Percentiles rank a stretch among this genome's conserved stretches.
These are phyloP conservation scores for Tephrocybe sp. DNA, from an alignment of 768 basidiomycete genomes.

Conservation along the genomic window DNA sequence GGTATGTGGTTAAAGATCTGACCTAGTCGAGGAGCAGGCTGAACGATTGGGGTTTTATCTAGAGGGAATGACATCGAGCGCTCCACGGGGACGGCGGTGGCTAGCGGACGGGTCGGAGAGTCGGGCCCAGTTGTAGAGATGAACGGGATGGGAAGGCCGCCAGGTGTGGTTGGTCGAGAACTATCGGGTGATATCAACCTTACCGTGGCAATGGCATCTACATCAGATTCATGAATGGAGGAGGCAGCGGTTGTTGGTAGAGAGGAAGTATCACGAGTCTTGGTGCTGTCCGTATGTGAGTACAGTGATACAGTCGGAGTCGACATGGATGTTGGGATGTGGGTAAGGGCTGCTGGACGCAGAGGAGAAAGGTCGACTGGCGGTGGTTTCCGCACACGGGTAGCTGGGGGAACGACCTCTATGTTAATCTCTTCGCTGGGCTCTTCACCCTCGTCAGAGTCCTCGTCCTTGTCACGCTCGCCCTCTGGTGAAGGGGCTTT, in stretches of 20 bases:
- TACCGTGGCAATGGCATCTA: slow-evolving; percentile 18
- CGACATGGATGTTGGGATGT: slow-evolving; percentile 38
- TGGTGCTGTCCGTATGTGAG: slow-evolving; percentile 24
- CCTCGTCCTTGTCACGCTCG: slow-evolving; percentile 26
- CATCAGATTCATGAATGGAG: slow-evolving; percentile 23
- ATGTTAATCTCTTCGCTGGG: slow-evolving; percentile 7
- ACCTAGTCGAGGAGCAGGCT: slow-evolving; percentile 13
- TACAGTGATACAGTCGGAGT: slow-evolving; percentile 37
- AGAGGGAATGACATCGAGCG: slow-evolving; percentile 10
- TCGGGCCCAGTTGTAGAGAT: slow-evolving; percentile 53
- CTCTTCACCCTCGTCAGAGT: slow-evolving; percentile 19
- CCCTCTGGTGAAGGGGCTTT: slow-evolving; percentile 28
- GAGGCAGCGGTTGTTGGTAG: slow-evolving; percentile 31
- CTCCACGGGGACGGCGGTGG: neutral
- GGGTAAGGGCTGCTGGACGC: slow-evolving; percentile 16
- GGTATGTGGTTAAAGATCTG: slow-evolving; percentile 18
- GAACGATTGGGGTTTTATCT: slow-evolving; percentile 8
- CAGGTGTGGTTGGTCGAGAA: slow-evolving; percentile 26
- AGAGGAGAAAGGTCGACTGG: slow-evolving; percentile 11
- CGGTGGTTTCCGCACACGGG: slow-evolving; percentile 4
- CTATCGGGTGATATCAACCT: slow-evolving; percentile 1
- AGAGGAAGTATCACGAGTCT: slow-evolving; percentile 37
- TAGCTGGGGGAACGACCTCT: neutral
- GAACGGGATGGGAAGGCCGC: slow-evolving; percentile 47
- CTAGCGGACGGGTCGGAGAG: slow-evolving; percentile 25